Evolutionary conservation across 106 monocot genomes (phyloP), one percentile per base, ranked within the genome.

Genomic region (Narthecium ossifragum): DNA sequence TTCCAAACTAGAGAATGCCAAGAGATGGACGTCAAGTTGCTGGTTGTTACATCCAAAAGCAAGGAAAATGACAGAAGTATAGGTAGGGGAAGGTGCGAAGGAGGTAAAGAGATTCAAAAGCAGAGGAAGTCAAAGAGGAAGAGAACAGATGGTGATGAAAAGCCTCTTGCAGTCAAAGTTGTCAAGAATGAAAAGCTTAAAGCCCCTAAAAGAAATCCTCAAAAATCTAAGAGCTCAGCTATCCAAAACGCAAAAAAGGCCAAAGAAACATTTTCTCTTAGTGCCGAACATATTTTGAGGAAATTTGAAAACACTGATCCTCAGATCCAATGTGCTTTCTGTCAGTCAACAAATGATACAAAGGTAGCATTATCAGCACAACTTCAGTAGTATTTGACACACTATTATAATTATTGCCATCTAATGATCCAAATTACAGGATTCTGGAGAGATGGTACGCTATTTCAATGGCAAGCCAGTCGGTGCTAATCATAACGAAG

Each of bases 361-460:
- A 73, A 85, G 87, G 96, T 98, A 84, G 34, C 26, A 14, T 2
- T 62, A 18, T 15, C 9, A 56, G 18, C 25, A n/a, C 0, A 14
- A 6, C 39, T 55, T 24, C 14, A 4, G 10, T 41, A 14, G 4
- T 17, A 4, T 43, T 43, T 17, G 2, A 11, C 2, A 43, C 18
- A 18, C 12, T 43, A 17, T 11, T 43, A 18, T 6, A 17, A 43
- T 43, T 43, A 13, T 11, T 17, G 14, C 2, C 6, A 10, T 43
- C 18, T 13, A 3, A 2, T 2, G 27, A n/a, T n/a, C 14, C 41
- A 53, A 22, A 55, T 62, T 72, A 22, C 74, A 98, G 96, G 69
- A 77, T 66, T 81, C 87, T 79, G 96, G 96, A 37, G 81, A 84
- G 62, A 90, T 98, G 82, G 78, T 87, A 64, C 91, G 88, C 50